Conservation (phyloP, 2,329 filamentous ascomycete genomes). For the Arachnopeziza araneosa region DNA sequence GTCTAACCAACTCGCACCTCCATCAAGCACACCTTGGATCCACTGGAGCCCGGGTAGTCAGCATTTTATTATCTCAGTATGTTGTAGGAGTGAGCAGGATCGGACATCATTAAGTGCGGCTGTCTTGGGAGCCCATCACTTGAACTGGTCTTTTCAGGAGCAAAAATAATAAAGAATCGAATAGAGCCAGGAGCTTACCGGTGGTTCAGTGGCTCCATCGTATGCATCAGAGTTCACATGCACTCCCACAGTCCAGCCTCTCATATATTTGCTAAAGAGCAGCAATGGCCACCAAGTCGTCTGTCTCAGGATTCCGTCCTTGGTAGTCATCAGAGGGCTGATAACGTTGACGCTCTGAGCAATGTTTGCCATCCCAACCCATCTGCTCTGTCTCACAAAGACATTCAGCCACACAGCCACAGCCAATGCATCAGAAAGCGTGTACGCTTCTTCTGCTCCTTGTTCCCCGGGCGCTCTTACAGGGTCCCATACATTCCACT, state of each 20-base stretch:
- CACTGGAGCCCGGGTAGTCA: too few relatives aligned
- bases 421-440: conserved; percentile 57
- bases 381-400: conserved; percentile 56
- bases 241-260: conserved; percentile 60
- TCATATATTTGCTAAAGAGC: conserved; percentile 64
- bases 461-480: conserved; percentile 54
- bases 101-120: too few relatives aligned
- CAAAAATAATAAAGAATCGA: too few relatives aligned
- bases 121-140: too few relatives aligned
- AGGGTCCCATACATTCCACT: conserved; percentile 67
- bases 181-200: too few relatives aligned
- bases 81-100: too few relatives aligned
- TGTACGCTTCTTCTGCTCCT: conserved; percentile 59
- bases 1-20: conserved; percentile 62
- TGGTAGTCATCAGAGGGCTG: conserved; percentile 57
- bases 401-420: conserved; percentile 60
- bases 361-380: conserved; percentile 62
- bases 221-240: conserved; percentile 62
- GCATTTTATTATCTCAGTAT: too few relatives aligned
- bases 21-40: conserved; percentile 56
- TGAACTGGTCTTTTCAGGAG: too few relatives aligned
- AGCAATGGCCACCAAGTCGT: conserved; percentile 60
- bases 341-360: conserved; percentile 66
- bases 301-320: conserved; percentile 53
- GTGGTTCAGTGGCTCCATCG: conserved; percentile 58